Evolutionary conservation across 495 filamentous ascomycete genomes (phyloP).

Genomic region (Parmelia sp.): DNA sequence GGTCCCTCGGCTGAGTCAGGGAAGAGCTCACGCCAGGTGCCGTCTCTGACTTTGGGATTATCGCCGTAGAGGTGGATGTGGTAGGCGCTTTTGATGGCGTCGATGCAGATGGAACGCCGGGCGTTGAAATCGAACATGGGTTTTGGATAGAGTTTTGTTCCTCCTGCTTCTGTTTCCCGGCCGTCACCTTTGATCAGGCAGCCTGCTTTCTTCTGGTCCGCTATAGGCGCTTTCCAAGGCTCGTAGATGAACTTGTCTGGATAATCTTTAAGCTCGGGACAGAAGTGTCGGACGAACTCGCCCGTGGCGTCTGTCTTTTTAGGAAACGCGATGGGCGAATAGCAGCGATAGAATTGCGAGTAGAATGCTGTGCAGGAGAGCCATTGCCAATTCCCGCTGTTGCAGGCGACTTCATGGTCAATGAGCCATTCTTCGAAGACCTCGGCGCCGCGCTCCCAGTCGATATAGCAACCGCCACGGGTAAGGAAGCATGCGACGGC

Average conservation of each 20-base stretch:
- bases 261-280: slow-evolving; percentile 54
- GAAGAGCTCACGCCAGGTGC: slow-evolving; percentile 56
- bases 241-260: slow-evolving; percentile 66
- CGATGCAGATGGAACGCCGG: slow-evolving; percentile 51
- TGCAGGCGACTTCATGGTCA: slow-evolving; percentile 65
- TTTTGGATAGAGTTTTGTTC: slow-evolving; percentile 51
- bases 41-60: slow-evolving; percentile 51
- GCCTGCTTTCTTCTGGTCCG: slow-evolving; percentile 53
- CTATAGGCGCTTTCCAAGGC: slow-evolving; percentile 60
- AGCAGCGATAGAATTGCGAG: slow-evolving; percentile 58
- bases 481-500: slow-evolving; percentile 68
- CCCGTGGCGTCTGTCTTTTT: slow-evolving; percentile 63
- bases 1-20: slow-evolving; percentile 42
- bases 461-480: slow-evolving; percentile 63
- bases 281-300: slow-evolving; percentile 50
- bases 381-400: slow-evolving; percentile 71
- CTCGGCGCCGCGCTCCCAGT: slow-evolving; percentile 67
- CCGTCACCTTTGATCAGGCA: slow-evolving; percentile 52
- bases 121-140: slow-evolving; percentile 67
- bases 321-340: slow-evolving; percentile 59
- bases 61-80: slow-evolving; percentile 53
- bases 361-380: slow-evolving; percentile 66
- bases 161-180: slow-evolving; percentile 30
- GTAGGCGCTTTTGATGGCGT: slow-evolving; percentile 61
- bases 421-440: slow-evolving; percentile 68